phyloP scores from a whole-genome alignment of 1,284 basidiomycete genomes.

The Cryptococcus sp. region DNA sequence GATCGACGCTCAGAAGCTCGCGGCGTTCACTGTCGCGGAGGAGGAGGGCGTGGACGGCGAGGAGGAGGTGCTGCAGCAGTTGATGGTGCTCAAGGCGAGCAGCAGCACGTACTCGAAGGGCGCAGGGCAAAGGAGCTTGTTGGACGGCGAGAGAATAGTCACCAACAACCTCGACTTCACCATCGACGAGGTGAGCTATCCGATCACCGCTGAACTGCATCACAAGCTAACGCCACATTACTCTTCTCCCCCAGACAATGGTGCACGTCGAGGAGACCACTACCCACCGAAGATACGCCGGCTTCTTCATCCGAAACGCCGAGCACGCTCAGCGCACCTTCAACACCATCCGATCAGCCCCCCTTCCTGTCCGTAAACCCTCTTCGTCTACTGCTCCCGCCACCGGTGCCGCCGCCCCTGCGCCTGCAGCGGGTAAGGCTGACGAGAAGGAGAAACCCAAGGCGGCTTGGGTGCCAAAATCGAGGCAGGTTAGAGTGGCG shows the following conservation, averaged over 20 bases:
- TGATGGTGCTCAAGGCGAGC: conserved; percentile 93
- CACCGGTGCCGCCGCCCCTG: conserved; percentile 1
- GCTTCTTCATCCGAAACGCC: conserved; percentile 95
- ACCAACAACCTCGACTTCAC: conserved; percentile 94
- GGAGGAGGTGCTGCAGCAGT: conserved; percentile 90
- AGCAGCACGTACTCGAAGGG: conserved; percentile 62
- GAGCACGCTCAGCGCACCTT: conserved; percentile 81
- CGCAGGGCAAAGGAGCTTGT: conserved; percentile 58
- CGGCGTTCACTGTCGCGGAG: conserved; percentile 65
- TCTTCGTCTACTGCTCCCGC: not conserved
- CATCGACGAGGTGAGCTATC: conserved; percentile 72
- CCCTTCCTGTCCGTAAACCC: conserved; percentile 55
- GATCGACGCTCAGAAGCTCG: conserved; percentile 85
- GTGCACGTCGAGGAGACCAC: conserved; percentile 93
- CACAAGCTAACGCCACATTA: conserved; percentile 4
- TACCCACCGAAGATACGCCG: conserved; percentile 84
- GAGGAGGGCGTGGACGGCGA: conserved; percentile 88
- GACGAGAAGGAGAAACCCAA: conserved; percentile 14
- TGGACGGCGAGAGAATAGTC: conserved; percentile 82
- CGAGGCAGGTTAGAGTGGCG: conserved; percentile 25
- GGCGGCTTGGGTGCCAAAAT: conserved; percentile 25
- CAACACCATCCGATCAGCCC: conserved; percentile 68
- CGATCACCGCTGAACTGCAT: conserved; percentile 10
- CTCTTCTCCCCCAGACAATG: conserved; percentile 65
- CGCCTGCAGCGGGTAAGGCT: conserved; percentile 11